A percentile compares a stretch with the other conserved stretches of the same genome.
phyloP scores from a whole-genome alignment of 306 rosid species.

The Crotalaria pallida region DNA sequence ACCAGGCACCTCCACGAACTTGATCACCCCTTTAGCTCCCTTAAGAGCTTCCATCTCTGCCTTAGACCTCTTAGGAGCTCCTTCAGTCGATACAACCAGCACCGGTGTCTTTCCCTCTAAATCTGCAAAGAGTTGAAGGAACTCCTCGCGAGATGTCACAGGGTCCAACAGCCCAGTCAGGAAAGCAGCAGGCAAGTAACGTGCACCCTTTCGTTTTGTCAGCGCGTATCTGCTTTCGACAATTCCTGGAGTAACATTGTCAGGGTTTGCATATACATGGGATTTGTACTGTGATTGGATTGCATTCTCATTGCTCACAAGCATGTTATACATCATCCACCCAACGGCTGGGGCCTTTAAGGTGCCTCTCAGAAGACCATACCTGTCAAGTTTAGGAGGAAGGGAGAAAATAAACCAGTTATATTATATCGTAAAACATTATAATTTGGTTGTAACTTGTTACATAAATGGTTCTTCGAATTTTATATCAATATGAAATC shows the following conservation, averaged over 20 bases:
- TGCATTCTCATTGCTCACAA: constrained; percentile 85
- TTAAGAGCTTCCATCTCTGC: constrained; percentile 95
- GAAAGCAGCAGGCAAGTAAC: constrained; percentile 85
- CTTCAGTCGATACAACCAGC: constrained; percentile 62
- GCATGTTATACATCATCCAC: constrained; percentile 96
- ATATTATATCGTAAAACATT: constrained; percentile 11
- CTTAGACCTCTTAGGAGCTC: constrained; percentile 88
- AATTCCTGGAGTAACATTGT: constrained; percentile 69
- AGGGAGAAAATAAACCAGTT: constrained; percentile 13
- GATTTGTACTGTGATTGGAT: constrained; percentile 91
- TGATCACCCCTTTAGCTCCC: constrained; percentile 79
- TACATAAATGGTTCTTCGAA: not conserved
- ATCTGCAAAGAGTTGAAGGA: constrained; percentile 66
- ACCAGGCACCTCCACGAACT: constrained; percentile 84
- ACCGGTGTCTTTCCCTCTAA: constrained; percentile 67
- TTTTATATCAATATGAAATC: not conserved
- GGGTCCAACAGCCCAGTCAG: constrained; percentile 79
- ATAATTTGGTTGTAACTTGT: not conserved
- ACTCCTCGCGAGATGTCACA: constrained; percentile 74
- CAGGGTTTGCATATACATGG: constrained; percentile 84
- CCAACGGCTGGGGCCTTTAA: constrained; percentile 94
- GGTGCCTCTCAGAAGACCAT: constrained; percentile 82
- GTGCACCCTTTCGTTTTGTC: constrained; percentile 82
- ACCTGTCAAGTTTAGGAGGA: constrained; percentile 43
- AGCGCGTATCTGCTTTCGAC: constrained; percentile 73